Evolutionary conservation across 2,329 filamentous ascomycete genomes (phyloP).

Genomic region (Pseudogymnoascus sp.): DNA sequence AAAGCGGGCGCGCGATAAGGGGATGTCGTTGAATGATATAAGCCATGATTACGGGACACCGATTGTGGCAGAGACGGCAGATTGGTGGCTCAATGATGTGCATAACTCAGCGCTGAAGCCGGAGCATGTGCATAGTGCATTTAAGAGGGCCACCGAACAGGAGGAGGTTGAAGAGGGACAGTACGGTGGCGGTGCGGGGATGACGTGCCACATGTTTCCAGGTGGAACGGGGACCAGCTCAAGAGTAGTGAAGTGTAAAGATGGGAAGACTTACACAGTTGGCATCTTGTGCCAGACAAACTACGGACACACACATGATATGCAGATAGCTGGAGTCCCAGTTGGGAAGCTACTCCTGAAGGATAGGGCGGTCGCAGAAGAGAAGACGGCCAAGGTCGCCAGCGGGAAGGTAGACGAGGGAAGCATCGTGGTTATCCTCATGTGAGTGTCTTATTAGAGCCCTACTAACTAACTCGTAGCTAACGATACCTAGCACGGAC

Average conservation of each 20-base stretch:
- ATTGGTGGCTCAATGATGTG: constrained; percentile 52
- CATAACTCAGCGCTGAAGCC: constrained; percentile 45
- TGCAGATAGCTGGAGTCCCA: constrained; percentile 52
- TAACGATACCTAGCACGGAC: constrained; percentile 35
- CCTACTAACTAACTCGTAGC: neutral
- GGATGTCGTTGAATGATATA: constrained; percentile 14
- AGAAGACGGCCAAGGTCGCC: constrained; percentile 24
- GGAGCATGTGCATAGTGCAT: constrained; percentile 44
- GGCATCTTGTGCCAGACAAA: constrained; percentile 58
- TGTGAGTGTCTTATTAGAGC: constrained; percentile 22
- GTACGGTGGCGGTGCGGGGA: constrained; percentile 58
- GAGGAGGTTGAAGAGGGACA: constrained; percentile 50
- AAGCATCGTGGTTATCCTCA: constrained; percentile 51
- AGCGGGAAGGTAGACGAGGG: constrained; percentile 48
- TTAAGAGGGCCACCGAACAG: constrained; percentile 41
- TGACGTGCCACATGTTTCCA: constrained; percentile 59
- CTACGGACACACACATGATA: constrained; percentile 48
- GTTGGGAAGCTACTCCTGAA: constrained; percentile 49
- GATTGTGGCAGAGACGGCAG: constrained; percentile 54
- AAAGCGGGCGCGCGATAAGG: constrained; percentile 15
- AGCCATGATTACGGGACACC: constrained; percentile 33
- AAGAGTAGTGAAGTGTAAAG: constrained; percentile 43
- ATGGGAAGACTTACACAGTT: constrained; percentile 44
- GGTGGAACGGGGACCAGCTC: constrained; percentile 57
- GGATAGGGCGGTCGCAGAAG: constrained; percentile 33